Evolutionary conservation across 1,139 yeast species (phyloP).

Genomic region (Kodamaea ohmeri): DNA sequence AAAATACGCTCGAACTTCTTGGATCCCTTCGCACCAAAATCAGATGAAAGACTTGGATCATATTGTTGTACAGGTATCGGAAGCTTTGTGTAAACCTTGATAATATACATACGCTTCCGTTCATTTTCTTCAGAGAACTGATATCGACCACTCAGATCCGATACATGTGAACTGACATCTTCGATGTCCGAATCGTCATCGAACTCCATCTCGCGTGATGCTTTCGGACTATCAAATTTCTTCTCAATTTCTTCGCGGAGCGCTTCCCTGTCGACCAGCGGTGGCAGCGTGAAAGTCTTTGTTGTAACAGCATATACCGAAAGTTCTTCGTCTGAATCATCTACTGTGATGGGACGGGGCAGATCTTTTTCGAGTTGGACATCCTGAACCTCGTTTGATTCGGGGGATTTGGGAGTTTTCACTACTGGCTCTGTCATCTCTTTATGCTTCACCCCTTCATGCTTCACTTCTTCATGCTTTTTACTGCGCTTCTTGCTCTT

Average conservation of each 20-base stretch:
- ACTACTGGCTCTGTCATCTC: too few relatives aligned
- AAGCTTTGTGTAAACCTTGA: constrained; percentile 32
- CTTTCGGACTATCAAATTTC: constrained; percentile 1
- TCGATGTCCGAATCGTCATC: constrained; percentile 5
- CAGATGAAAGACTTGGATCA: constrained; percentile 17
- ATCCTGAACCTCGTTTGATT: too few relatives aligned
- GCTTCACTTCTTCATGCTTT: constrained; percentile 1
- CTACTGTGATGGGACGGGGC: constrained; percentile 4
- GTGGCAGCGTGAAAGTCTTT: constrained; percentile 6
- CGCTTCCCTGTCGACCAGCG: constrained; percentile 7
- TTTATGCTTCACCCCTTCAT: background rate
- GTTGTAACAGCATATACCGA: constrained; percentile 2
- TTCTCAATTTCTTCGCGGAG: constrained; percentile 6
- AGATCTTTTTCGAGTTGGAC: background rate
- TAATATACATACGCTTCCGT: constrained; percentile 29
- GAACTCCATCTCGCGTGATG: constrained; percentile 4
- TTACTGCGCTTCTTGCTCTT: constrained; percentile 22
- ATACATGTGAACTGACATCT: background rate
- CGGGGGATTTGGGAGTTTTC: too few relatives aligned
- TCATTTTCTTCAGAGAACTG: constrained; percentile 29
- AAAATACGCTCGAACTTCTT: constrained; percentile 23
- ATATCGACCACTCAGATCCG: constrained; percentile 12
- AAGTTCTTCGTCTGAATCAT: constrained; percentile 6
- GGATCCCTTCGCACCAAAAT: constrained; percentile 35
- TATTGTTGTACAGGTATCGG: constrained; percentile 16